Conservation (phyloP, 1,139 yeast genomes). For the Blastobotrys petasosporus region DNA sequence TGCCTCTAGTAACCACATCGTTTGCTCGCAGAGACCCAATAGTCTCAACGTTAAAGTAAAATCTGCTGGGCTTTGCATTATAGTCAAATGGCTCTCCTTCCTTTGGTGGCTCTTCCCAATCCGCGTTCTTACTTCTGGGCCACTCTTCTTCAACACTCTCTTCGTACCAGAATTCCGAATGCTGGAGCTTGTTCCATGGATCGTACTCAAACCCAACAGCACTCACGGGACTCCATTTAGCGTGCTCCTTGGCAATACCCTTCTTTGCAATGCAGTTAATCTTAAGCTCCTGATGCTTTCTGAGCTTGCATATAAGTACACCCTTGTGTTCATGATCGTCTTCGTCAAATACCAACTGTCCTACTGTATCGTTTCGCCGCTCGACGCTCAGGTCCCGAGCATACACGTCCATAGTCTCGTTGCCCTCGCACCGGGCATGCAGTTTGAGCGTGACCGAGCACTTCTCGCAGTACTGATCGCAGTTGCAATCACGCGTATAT, state of each 20-base stretch:
- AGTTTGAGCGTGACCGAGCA: constrained; percentile 85
- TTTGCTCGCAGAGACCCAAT: constrained; percentile 85
- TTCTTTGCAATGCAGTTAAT: constrained; percentile 92
- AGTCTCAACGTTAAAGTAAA: constrained; percentile 85
- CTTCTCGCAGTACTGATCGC: constrained; percentile 94
- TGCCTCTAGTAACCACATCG: constrained; percentile 79
- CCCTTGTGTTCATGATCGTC: constrained; percentile 70
- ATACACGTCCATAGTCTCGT: constrained; percentile 82
- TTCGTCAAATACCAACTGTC: constrained; percentile 68
- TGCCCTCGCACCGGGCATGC: constrained; percentile 83
- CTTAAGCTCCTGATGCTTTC: constrained; percentile 87
- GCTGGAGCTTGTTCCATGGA: constrained; percentile 97
- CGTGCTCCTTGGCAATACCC: constrained; percentile 97
- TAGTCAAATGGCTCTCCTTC: constrained; percentile 86
- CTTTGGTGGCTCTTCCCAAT: constrained; percentile 93
- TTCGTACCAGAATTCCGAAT: constrained; percentile 96
- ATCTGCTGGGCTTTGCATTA: constrained; percentile 71
- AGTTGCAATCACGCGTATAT: constrained; percentile 91
- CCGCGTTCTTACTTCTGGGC: constrained; percentile 85
- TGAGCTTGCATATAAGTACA: constrained; percentile 78
- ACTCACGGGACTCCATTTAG: constrained; percentile 96
- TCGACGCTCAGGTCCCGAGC: constrained; percentile 67
- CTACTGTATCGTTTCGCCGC: constrained; percentile 41
- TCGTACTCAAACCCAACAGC: constrained; percentile 98
- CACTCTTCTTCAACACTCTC: constrained; percentile 84